Base-by-base conservation (phyloP, 2,329 filamentous ascomycete genomes). In the Aspergillus terreus region DNA sequence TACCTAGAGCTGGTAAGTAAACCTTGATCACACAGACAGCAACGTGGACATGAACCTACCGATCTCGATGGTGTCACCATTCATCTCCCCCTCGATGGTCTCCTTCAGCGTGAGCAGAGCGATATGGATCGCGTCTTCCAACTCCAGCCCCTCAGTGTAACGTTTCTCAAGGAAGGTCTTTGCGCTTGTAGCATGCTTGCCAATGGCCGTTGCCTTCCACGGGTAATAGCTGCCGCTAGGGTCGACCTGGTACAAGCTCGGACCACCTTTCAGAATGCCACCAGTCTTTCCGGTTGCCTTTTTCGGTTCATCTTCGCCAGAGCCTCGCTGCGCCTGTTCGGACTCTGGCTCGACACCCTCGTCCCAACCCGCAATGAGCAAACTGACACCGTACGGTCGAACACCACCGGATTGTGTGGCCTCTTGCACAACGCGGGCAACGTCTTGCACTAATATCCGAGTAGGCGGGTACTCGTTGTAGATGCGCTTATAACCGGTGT, bases 391-490 rank as follows among this genome's bases (percentile, higher is more conserved):
- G 71, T 97, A 99, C 44, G 94, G 94, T 59, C 94, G 83, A 58
- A 99, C 92, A 84, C 94, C 94, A 70, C 94, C 94, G 36, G 90
- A 96, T 76, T 99, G 94, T 54, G 94, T 99, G 55, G 94, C 94
- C 77, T 99, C 94, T 77, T 99, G 94, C 87, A 99, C 96, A 61
- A 97, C 92, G 59, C 91, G 84, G 54, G 94, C 94, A 52, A 99
- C 92, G 68, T 99, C 94, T 76, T 99, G 94, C 51, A 99, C 94
- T 77, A 99, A 83, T 87, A 99, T 99, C 73, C 94, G 86, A 51
- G 94, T 99, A 5, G 94, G 94, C n/a, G 94, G 94, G 78, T 99
- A 99, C 78, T 99, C 94, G 78, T 99, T 99, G 82, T 99, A 99
- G 79, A 99, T 92, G 74, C 94, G 90, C 84, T 99, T 99, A 85